Base-by-base conservation (phyloP, 2,329 filamentous ascomycete genomes). In the Colletotrichum godetiae region DNA sequence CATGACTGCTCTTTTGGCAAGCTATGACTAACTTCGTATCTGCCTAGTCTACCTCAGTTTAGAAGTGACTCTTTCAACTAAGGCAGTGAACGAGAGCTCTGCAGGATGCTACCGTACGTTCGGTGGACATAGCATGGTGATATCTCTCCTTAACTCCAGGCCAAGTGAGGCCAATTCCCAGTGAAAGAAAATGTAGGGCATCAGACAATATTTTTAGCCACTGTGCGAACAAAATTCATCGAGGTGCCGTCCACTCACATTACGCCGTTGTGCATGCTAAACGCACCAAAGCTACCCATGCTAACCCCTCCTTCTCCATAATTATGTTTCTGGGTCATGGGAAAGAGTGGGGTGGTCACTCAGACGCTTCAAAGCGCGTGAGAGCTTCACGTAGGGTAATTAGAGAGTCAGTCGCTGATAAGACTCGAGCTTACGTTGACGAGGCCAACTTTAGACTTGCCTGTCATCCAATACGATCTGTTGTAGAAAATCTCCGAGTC, bases 281-380 rank as follows among this genome's bases (percentile, higher is more conserved):
- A 63, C 60, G 29, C 60, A 31, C 61, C 37, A 27, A 31, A 63
- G 46, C 61, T 63, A 63, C 60, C 46, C 60, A 35, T 24, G 46
- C 46, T 15, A 63, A 42, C 46, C 46, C 27, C 60, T 52, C 29
- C n/a, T 19, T 12, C 61, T 15, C 61, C 46, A 55, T 29, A 64
- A 55, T 13, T 53, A 29, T 5, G 19, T 7, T 15, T 53, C 10
- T 53, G n/a, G 42, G 42, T 22, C 42, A 19, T 49, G 42, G 5
- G 37, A 42, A 42, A 42, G 7, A 42, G 37, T 42, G 37, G 37
- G 37, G 37, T 42, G 37, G 13, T 15, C 15, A 42, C 15, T 15
- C 37, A 42, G 13, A 19, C 15, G 37, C 37, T 42, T 42, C 13
- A 19, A 19, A 31, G 33, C n/a, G 59, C 13, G 24, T 49, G 37